Percentiles rank a stretch among this genome's conserved stretches.
Conservation (phyloP, 2,329 filamentous ascomycete genomes). For the Thelonectria blattea region DNA sequence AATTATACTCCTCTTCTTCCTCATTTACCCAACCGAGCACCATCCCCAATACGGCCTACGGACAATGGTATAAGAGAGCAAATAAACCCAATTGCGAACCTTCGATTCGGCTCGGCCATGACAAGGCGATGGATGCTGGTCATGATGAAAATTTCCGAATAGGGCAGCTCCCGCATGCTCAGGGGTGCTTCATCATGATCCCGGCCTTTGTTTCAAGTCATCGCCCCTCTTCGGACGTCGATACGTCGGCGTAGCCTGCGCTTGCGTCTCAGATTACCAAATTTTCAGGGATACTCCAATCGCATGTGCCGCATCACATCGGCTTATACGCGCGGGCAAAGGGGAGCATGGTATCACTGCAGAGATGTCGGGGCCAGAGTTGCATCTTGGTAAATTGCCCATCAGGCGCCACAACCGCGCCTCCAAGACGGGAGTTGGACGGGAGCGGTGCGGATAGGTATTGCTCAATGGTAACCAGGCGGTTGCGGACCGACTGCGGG, state of each 20-base stretch:
- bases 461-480: not conserved
- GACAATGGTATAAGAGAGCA: not conserved
- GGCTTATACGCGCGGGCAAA: conserved; percentile 7
- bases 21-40: not conserved
- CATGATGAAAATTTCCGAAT: conserved; percentile 11
- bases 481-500: not conserved
- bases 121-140: not conserved
- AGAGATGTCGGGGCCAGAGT: not conserved
- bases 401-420: conserved; percentile 14
- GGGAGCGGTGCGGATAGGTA: not conserved
- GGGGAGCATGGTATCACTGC: not conserved
- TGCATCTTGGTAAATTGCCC: not conserved
- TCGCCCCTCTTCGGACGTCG: conserved; percentile 23
- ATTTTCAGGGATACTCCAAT: conserved; percentile 29
- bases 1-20: not conserved
- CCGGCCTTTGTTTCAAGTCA: conserved; percentile 32
- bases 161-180: conserved; percentile 6
- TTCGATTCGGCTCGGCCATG: not conserved
- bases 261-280: conserved; percentile 37
- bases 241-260: conserved; percentile 26
- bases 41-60: not conserved
- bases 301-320: conserved; percentile 16
- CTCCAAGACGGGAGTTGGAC: not conserved
- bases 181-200: conserved; percentile 5
- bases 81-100: not conserved